Conservation (phyloP, 2,329 filamentous ascomycete species). For the Neopestalotiopsis rosae region DNA sequence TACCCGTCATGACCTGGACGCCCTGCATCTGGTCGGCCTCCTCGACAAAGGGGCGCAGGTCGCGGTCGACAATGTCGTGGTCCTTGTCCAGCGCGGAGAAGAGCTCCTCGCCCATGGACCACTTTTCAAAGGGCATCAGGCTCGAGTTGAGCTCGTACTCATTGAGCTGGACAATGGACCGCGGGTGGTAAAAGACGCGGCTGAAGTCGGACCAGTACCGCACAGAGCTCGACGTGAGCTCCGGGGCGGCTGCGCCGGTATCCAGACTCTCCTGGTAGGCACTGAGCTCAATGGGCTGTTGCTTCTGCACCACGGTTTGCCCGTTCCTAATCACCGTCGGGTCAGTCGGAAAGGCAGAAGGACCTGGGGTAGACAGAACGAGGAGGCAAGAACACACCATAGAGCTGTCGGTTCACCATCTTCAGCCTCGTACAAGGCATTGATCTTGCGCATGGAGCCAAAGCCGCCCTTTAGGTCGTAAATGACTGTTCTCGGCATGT, state of each 20-base stretch:
- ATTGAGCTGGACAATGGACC: conserved; percentile 83
- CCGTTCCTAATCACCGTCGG: conserved; percentile 61
- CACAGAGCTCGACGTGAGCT: conserved; percentile 73
- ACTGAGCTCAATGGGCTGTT: conserved; percentile 70
- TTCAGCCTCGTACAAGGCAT: conserved; percentile 77
- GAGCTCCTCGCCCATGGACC: conserved; percentile 74
- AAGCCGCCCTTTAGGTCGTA: conserved; percentile 97
- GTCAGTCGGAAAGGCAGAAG: not conserved
- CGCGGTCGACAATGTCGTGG: conserved; percentile 87
- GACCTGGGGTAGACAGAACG: not conserved
- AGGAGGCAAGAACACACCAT: conserved; percentile 39
- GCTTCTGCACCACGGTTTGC: conserved; percentile 69
- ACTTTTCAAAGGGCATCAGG: conserved; percentile 83
- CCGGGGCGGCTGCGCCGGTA: conserved; percentile 66
- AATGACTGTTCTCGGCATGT: conserved; percentile 86
- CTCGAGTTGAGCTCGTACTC: conserved; percentile 85
- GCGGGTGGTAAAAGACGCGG: conserved; percentile 88
- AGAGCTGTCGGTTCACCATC: conserved; percentile 39
- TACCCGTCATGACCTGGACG: conserved; percentile 74
- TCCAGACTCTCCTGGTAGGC: conserved; percentile 84
- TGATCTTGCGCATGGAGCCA: conserved; percentile 84
- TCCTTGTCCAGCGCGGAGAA: conserved; percentile 77
- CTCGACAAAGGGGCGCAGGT: conserved; percentile 85
- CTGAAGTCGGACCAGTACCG: conserved; percentile 98
- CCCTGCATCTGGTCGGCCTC: conserved; percentile 94